A percentile compares a stretch with the other conserved stretches of the same genome.
Conservation (phyloP, 2,329 filamentous ascomycete genomes). For the Mariannaea sp. region DNA sequence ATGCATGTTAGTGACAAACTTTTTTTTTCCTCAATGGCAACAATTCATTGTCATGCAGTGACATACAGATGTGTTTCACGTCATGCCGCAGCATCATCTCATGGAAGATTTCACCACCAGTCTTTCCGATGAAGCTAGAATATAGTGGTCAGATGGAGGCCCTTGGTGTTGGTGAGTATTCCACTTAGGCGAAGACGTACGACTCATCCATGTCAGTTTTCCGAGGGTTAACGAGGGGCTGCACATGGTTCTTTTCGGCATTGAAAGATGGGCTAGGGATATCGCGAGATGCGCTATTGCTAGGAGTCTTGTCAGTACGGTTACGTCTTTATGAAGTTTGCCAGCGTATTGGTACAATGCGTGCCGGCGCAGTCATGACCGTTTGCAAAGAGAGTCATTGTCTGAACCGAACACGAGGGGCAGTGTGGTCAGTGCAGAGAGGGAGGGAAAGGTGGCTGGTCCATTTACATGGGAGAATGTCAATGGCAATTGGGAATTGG, state of each 20-base stretch:
- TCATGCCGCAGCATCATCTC: constrained; percentile 96
- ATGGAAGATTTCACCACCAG: constrained; percentile 95
- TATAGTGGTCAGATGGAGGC: constrained; percentile 8
- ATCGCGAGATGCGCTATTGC: constrained; percentile 53
- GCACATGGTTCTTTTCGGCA: constrained; percentile 62
- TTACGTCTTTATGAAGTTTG: constrained; percentile 16
- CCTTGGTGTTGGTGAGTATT: neutral
- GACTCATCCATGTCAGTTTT: constrained; percentile 76
- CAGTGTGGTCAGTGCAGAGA: constrained; percentile 14
- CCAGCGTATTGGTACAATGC: constrained; percentile 5
- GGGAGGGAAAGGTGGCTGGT: neutral
- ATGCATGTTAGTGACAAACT: constrained; percentile 31
- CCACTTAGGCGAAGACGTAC: constrained; percentile 56
- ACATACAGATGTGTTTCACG: constrained; percentile 94
- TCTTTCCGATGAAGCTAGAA: constrained; percentile 85
- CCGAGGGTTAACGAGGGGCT: constrained; percentile 67
- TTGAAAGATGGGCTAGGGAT: constrained; percentile 68
- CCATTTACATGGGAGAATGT: no score
- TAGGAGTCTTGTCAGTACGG: constrained; percentile 17
- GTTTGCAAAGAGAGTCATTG: neutral
- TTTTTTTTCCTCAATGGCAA: neutral
- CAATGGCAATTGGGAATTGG: constrained; percentile 21
- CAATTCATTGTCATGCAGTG: no score
- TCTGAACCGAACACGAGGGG: constrained; percentile 20
- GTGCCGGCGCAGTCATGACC: constrained; percentile 2